A percentile compares a stretch with the other conserved stretches of the same genome.
These are phyloP conservation scores for Penicillium sp. DNA, from an alignment of 2,329 filamentous ascomycete species.

Conservation along the genomic window DNA sequence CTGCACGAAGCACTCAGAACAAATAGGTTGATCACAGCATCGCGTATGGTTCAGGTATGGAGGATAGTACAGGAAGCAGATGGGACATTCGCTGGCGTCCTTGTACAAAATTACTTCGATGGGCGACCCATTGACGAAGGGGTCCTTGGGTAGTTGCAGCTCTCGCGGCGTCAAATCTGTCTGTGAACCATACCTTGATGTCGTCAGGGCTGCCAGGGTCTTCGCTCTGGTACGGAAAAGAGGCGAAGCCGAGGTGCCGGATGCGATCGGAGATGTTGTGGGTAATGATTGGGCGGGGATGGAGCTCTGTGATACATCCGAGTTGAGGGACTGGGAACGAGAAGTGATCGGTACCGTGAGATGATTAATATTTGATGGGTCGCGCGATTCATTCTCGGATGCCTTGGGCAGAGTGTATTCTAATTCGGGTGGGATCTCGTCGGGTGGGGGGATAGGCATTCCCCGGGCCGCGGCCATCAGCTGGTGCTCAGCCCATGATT, in stretches of 20 bases:
- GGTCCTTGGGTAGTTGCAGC: constrained; percentile 74
- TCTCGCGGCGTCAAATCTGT: constrained; percentile 74
- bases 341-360: constrained; percentile 77
- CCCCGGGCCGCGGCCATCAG: constrained; percentile 87
- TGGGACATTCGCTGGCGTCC: constrained; percentile 83
- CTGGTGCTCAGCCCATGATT: constrained; percentile 91
- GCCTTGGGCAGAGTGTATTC: constrained; percentile 50
- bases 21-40: constrained; percentile 94
- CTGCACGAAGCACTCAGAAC: constrained; percentile 98
- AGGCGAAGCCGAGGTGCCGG: constrained; percentile 50
- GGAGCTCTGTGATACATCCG: constrained; percentile 66
- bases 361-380: constrained; percentile 61
- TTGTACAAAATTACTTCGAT: constrained; percentile 94
- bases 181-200: constrained; percentile 68
- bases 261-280: constrained; percentile 57
- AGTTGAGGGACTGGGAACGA: constrained; percentile 74
- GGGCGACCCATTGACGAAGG: constrained; percentile 89
- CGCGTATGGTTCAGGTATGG: constrained; percentile 90
- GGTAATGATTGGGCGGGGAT: constrained; percentile 61
- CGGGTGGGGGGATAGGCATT: constrained; percentile 76
- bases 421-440: constrained; percentile 74
- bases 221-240: constrained; percentile 82
- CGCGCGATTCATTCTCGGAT: constrained; percentile 52
- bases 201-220: constrained; percentile 78
- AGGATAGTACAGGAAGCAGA: constrained; percentile 95